These are phyloP conservation scores for Penstemon newberryi DNA, from an alignment of 257 asterid genomes.

Conservation along the genomic window DNA sequence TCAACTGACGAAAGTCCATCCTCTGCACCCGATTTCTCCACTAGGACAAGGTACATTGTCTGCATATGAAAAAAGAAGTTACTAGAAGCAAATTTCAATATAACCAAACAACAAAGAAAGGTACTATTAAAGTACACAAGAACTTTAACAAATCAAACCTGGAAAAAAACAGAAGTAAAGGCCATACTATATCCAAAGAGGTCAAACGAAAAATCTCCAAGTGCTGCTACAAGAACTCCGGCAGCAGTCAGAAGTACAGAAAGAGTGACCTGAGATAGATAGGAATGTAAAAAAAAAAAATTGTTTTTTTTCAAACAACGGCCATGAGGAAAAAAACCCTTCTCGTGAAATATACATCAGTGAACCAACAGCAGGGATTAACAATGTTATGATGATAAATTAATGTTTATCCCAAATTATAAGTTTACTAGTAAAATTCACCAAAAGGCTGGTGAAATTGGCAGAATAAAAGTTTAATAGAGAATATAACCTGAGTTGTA, in stretches of 20 bases:
- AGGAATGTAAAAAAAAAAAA: background rate
- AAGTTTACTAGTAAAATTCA: slow-evolving; percentile 2
- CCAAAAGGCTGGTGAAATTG: background rate
- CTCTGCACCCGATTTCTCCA: slow-evolving; percentile 96
- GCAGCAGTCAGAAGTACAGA: slow-evolving; percentile 89
- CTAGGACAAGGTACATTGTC: slow-evolving; percentile 99
- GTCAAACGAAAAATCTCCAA: slow-evolving; percentile 98
- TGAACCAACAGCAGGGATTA: background rate
- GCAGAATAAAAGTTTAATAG: background rate
- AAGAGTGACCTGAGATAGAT: slow-evolving; percentile 64
- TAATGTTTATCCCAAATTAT: background rate
- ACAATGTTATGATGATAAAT: background rate
- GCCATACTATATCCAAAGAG: slow-evolving; percentile 90
- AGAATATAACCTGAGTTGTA: slow-evolving; percentile 66
- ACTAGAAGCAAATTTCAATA: slow-evolving; percentile 15
- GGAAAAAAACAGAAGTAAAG: slow-evolving; percentile 88
- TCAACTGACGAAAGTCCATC: slow-evolving; percentile 93
- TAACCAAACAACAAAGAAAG: background rate
- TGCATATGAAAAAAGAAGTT: slow-evolving; percentile 35
- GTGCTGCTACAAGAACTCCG: slow-evolving; percentile 91
- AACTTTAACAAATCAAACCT: slow-evolving; percentile 46
- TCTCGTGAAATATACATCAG: background rate
- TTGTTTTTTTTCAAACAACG: background rate
- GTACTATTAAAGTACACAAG: background rate
- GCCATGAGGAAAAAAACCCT: background rate